A percentile compares a stretch with the other conserved stretches of the same genome.
phyloP scores from a whole-genome alignment of 2,329 filamentous ascomycete genomes.

The Blastomyces emzantsi region DNA sequence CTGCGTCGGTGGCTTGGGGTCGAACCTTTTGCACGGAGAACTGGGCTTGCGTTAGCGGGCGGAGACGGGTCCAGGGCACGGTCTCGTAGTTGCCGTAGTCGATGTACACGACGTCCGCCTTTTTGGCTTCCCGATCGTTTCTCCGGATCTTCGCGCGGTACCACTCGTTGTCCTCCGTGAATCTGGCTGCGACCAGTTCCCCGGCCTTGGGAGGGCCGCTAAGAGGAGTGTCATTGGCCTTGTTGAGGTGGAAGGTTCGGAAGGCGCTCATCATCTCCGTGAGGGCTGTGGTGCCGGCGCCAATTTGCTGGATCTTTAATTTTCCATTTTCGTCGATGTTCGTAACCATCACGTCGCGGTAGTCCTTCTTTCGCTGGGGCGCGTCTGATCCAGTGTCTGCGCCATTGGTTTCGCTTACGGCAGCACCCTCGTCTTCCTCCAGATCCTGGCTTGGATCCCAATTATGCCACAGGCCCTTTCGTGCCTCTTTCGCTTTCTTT shows the following conservation, averaged over 20 bases:
- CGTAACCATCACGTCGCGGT: constrained; percentile 87
- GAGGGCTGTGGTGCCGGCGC: constrained; percentile 72
- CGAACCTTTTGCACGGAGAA: constrained; percentile 77
- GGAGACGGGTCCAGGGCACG: constrained; percentile 73
- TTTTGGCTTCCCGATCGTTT: constrained; percentile 84
- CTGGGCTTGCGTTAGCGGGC: constrained; percentile 67
- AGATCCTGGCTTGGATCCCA: constrained; percentile 86
- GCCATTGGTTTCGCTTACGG: constrained; percentile 40
- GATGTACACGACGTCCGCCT: constrained; percentile 84
- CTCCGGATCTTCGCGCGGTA: constrained; percentile 85
- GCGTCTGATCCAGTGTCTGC: constrained; percentile 48
- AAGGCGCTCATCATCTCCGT: constrained; percentile 86
- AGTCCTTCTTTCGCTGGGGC: constrained; percentile 66
- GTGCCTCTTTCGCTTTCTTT: constrained; percentile 75
- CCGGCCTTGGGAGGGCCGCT: constrained; percentile 75
- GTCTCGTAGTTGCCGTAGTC: constrained; percentile 95
- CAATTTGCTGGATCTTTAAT: constrained; percentile 86
- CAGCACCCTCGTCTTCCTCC: constrained; percentile 47
- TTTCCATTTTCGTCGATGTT: constrained; percentile 74
- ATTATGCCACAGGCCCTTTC: constrained; percentile 85
- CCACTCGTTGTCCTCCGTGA: constrained; percentile 83
- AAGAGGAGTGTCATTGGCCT: constrained; percentile 67
- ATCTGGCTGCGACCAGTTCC: constrained; percentile 83
- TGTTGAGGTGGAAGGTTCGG: constrained; percentile 79
- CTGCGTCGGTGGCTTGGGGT: constrained; percentile 77